phyloP scores from a whole-genome alignment of 2,329 filamentous ascomycete genomes.

The Grosmannia huntii region DNA sequence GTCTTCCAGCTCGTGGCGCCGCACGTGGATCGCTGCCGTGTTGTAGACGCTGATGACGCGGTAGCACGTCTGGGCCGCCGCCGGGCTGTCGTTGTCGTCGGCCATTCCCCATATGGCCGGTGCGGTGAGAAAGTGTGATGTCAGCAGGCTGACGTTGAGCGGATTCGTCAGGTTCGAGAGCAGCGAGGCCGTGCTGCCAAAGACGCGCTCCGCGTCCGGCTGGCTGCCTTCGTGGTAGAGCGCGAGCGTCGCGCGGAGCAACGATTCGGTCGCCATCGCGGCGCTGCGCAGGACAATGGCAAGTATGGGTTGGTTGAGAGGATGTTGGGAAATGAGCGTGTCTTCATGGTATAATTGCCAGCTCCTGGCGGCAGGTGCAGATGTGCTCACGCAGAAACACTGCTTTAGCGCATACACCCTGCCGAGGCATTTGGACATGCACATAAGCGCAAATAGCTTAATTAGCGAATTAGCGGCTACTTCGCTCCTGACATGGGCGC shows the following conservation, averaged over 20 bases:
- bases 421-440: neutral
- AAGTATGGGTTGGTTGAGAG: neutral
- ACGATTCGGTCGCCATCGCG: conserved; percentile 51
- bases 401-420: neutral
- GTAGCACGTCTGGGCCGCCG: conserved; percentile 47
- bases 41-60: conserved; percentile 61
- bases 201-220: conserved; percentile 38
- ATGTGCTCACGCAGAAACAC: neutral
- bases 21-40: conserved; percentile 45
- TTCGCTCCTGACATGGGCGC: too few species aligned
- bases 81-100: neutral
- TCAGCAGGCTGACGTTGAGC: conserved; percentile 60
- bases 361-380: neutral
- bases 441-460: neutral
- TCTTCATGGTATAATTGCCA: too few species aligned
- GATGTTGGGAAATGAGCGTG: too few species aligned
- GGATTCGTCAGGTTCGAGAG: conserved; percentile 61
- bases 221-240: conserved; percentile 33
- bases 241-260: conserved; percentile 54
- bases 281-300: neutral
- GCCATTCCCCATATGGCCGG: conserved; percentile 50
- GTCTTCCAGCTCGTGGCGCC: conserved; percentile 32
- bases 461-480: too few species aligned
- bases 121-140: conserved; percentile 57
- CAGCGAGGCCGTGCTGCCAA: conserved; percentile 54